Conservation (phyloP, 257 asterid genomes). For the Henckelia pumila region DNA sequence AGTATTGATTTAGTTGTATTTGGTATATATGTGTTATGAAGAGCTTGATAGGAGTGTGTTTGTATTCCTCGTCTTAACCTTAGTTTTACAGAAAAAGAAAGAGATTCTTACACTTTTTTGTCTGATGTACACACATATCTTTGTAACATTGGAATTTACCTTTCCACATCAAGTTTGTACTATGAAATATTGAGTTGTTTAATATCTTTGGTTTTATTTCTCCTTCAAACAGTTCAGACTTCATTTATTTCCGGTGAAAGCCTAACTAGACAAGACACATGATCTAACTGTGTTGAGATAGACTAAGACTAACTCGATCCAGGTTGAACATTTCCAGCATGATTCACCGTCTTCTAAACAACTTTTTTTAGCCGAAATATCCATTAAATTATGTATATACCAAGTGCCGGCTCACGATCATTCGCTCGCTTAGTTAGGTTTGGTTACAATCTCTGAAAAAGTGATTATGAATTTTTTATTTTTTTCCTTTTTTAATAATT, state of each 20-base stretch:
- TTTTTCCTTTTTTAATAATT: no score
- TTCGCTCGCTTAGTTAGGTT: no score
- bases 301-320: no score
- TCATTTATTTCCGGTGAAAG: background rate
- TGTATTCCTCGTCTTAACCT: background rate
- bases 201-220: background rate
- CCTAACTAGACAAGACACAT: no score
- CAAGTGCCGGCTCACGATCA: no score
- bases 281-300: no score
- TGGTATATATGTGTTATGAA: constrained; percentile 1
- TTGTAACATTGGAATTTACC: background rate
- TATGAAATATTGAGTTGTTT: background rate
- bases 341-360: background rate
- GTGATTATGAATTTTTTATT: no score
- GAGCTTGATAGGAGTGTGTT: constrained; percentile 3
- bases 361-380: no score
- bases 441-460: no score
- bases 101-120: constrained; percentile 15
- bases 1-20: constrained; percentile 11
- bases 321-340: background rate
- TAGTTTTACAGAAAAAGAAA: background rate
- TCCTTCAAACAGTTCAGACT: no score
- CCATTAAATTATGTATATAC: no score
- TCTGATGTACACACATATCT: background rate
- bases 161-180: background rate